Evolutionary conservation across 768 basidiomycete species (phyloP).

Genomic region (Tephrocybe sp.): DNA sequence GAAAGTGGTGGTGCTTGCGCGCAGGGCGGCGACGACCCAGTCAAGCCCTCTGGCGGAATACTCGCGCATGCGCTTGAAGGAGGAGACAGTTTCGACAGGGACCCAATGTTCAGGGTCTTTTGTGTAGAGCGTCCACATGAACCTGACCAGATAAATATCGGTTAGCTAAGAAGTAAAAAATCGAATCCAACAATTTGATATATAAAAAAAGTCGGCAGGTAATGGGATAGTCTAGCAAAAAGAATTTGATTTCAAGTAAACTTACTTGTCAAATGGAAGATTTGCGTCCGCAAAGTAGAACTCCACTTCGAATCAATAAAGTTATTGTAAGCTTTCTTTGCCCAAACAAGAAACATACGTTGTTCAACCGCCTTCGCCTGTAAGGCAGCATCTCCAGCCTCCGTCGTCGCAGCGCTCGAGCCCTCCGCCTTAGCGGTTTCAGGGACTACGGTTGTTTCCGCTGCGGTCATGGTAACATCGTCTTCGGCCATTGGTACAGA

Average conservation of each 20-base stretch:
- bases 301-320: constrained; percentile 54
- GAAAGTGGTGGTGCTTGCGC: constrained; percentile 30
- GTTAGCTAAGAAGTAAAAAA: not conserved
- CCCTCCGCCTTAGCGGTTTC: constrained; percentile 12
- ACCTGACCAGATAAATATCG: constrained; percentile 41
- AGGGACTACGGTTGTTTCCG: constrained; percentile 11
- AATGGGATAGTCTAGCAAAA: too few species aligned
- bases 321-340: not conserved
- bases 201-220: too few species aligned
- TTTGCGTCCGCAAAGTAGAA: constrained; percentile 98
- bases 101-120: constrained; percentile 88
- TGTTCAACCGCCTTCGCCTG: constrained; percentile 52
- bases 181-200: too few species aligned
- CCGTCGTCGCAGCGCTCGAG: constrained; percentile 8
- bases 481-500: constrained; percentile 24
- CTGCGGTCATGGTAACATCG: constrained; percentile 20
- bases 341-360: constrained; percentile 32
- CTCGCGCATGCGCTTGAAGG: constrained; percentile 94
- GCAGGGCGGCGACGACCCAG: constrained; percentile 74
- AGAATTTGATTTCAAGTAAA: not conserved
- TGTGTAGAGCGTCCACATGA: constrained; percentile 91
- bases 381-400: constrained; percentile 34
- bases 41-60: constrained; percentile 55
- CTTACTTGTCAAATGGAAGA: constrained; percentile 84
- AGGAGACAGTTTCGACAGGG: constrained; percentile 79